phyloP scores from a whole-genome alignment of 441 rosid species.

The Croton laevigatus region DNA sequence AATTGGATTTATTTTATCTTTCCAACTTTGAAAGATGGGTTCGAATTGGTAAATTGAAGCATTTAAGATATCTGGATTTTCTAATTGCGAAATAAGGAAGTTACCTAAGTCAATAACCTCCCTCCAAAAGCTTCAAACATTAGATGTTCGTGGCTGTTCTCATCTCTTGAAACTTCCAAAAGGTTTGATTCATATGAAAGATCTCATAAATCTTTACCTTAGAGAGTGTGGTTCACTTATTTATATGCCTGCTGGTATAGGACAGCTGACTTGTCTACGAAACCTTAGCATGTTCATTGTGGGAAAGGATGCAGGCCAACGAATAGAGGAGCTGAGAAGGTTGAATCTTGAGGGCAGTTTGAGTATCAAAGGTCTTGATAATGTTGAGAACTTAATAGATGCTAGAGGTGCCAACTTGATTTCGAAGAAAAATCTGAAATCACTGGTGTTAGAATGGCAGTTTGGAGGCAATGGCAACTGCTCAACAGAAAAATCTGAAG shows the following conservation, averaged over 20 bases:
- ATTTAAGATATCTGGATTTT: too few species aligned
- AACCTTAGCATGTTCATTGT: constrained; percentile 24
- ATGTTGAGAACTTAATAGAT: constrained; percentile 8
- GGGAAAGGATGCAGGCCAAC: constrained; percentile 12
- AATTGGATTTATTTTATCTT: too few species aligned
- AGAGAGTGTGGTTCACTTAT: constrained; percentile 2
- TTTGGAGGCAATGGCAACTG: background rate
- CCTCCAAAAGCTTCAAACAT: constrained; percentile 11
- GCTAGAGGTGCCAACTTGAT: constrained; percentile 20
- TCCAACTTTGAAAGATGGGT: too few species aligned
- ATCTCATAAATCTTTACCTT: background rate
- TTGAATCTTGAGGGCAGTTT: constrained; percentile 18
- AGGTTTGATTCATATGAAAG: constrained; percentile 16
- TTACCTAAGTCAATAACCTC: background rate
- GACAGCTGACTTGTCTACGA: constrained; percentile 11
- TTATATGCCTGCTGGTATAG: constrained; percentile 8
- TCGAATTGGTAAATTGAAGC: too few species aligned
- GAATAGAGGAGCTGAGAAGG: constrained; percentile 10
- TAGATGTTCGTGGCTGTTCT: background rate
- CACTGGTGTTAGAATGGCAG: constrained; percentile 8
- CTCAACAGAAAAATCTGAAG: constrained; percentile 1
- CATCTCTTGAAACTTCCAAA: constrained; percentile 7
- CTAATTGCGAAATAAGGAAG: too few species aligned
- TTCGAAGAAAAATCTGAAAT: constrained; percentile 14
- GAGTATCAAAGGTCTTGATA: constrained; percentile 13